Evolutionary conservation across 805 yeast species (phyloP), one percentile per base, ranked within the genome.

Genomic region (Vanderwaltozyma tropicalis): DNA sequence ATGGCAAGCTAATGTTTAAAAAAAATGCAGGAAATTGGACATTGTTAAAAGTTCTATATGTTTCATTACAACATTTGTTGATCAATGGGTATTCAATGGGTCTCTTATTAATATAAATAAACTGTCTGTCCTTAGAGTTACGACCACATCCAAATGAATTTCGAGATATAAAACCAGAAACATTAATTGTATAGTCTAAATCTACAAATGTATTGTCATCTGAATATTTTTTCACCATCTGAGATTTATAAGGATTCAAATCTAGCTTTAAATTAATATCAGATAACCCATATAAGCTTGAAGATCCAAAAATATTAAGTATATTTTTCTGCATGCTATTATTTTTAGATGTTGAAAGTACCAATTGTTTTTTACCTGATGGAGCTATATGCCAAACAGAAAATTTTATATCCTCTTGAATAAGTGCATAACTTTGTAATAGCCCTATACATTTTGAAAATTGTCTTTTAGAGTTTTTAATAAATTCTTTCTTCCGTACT

Each of bases 141-240:
- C 95, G 63, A 0, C 92, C 89, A 53, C 76, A 69, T 0, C 96
- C 95, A 57, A 81, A 79, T 0, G 92, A 78, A 29, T 78, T 76
- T 47, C 77, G 74, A 0, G 97, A 87, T 1, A 89, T 67, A 42
- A 58, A 68, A 0, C 98, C 98, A 4, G 44, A 45, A 0, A 80
- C 48, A 7, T 42, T 35, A 7, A 76, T 53, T 1, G 27, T 41
- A 50, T 66, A 62, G n/a, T 61, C 61, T 17, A 51, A 15, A 4
- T 25, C 32, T 21, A 30, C 48, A 22, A 42, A 41, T 11, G 28
- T 34, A 13, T 37, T 42, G 26, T 51, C 49, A 16, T 47, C 43
- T 14, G 36, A 30, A 20, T 46, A 40, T 31, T 38, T 43, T 41
- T 39, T 41, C 3, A 39, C 24, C 24, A 53, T 47, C 12, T 45